Evolutionary conservation across 106 monocot genomes (phyloP), one percentile per base, ranked within the genome.

Genomic region (Hemerocallis citrina): DNA sequence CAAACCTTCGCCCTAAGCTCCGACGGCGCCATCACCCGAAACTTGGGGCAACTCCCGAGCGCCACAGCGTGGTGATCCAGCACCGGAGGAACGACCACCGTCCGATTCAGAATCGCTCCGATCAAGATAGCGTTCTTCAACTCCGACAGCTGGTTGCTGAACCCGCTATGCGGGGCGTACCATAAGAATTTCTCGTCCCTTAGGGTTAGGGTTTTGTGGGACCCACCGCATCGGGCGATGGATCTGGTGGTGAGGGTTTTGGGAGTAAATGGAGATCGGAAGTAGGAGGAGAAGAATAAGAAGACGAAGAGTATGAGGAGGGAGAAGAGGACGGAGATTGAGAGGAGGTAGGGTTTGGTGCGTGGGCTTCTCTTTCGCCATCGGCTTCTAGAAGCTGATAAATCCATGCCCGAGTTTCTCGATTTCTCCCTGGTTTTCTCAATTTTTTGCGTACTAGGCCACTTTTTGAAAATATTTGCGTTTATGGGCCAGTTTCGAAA

Each of bases 1-100:
- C 87, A 92, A 4, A 92, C 88, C 17, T 65, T 44, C 3, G 68
- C 27, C 5, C 87, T 73, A 21, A 98, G 76, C 22, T 74, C 79
- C 1, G 67, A 25, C 3, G 91, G 75, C 6, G 46, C 43, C 15
- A 75, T 11, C 40, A 98, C 96, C 71, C 96, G 68, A 59, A 98
- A 98, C 67, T 98, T 98, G 34, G 96, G 96, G 72, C 96, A 98
- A 52, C 96, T 98, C 7, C 96, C 96, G 5, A 98, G 84, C 25
- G 68, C 81, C 41, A 98, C 85, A 40, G 96, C 87, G 23, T 98
- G 96, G 75, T 98, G 96, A 51, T 98, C 96, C 43, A 98, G 91
- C 51, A 92, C 85, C 0, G 96, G 96, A 22, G 91, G 96, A 0
- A 88, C 75, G 37, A 98, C 54, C 35, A 98, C 69, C n/a, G 96